phyloP scores from a whole-genome alignment of 139 green algal genomes.

The Micromonas pusilla region DNA sequence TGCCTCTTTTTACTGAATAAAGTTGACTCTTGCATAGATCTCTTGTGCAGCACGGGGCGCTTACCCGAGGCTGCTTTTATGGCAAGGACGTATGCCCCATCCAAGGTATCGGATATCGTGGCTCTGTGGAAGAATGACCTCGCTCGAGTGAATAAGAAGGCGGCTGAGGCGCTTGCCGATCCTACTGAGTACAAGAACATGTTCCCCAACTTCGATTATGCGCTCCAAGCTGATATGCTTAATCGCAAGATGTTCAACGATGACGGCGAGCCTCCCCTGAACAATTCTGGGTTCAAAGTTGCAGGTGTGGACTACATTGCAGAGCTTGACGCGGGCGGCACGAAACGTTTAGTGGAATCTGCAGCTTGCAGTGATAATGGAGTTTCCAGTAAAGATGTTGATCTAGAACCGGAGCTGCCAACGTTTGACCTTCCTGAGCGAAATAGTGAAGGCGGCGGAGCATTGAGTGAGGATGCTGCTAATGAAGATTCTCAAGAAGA shows the following conservation, averaged over 20 bases:
- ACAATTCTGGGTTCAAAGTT: neutral
- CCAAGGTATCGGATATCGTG: slow-evolving; percentile 60
- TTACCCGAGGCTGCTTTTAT: slow-evolving; percentile 95
- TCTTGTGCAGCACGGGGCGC: slow-evolving; percentile 61
- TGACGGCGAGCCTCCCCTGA: neutral
- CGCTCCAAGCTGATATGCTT: slow-evolving; percentile 56
- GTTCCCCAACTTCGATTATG: slow-evolving; percentile 82
- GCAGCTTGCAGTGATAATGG: no score
- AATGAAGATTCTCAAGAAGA: no score
- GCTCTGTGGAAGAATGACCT: slow-evolving; percentile 86
- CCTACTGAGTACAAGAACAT: slow-evolving; percentile 91
- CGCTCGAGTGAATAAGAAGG: slow-evolving; percentile 84
- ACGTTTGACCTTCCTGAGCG: no score
- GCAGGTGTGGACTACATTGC: no score
- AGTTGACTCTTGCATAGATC: slow-evolving; percentile 68
- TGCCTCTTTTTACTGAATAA: slow-evolving; percentile 74
- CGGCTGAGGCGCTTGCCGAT: slow-evolving; percentile 90
- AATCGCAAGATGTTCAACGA: slow-evolving; percentile 4
- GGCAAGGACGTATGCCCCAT: slow-evolving; percentile 81
- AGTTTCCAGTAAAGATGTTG: no score
- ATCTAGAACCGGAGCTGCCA: no score
- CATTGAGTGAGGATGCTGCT: no score
- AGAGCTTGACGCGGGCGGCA: no score
- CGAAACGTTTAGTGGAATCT: no score
- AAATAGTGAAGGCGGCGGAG: no score